These are phyloP conservation scores for Chaetomium fimeti DNA, from an alignment of 495 filamentous ascomycete species.

Conservation along the genomic window DNA sequence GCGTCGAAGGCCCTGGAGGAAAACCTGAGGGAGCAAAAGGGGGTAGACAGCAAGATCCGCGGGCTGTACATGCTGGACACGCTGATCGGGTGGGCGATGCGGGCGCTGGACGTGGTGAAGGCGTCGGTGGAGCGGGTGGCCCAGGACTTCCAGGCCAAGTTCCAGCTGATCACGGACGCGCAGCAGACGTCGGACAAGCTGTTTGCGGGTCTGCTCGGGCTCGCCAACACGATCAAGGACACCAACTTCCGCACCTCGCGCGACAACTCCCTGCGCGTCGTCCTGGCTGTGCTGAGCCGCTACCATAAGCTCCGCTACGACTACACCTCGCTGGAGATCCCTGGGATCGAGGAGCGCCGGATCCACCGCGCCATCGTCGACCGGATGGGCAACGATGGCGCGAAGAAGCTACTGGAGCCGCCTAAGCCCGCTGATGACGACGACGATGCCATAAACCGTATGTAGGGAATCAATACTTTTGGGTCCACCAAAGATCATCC, in stretches of 20 bases:
- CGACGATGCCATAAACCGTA: neutral
- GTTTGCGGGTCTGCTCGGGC: neutral
- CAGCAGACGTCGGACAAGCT: neutral
- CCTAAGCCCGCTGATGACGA: neutral
- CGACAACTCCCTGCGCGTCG: slow-evolving; percentile 5
- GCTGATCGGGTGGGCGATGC: neutral
- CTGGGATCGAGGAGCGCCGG: neutral
- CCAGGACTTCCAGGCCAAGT: slow-evolving; percentile 1
- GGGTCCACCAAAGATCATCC: too few relatives aligned
- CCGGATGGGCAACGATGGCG: neutral
- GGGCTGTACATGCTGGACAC: neutral
- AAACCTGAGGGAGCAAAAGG: neutral
- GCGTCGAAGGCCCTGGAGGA: neutral
- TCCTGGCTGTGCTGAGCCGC: neutral
- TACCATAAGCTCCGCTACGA: slow-evolving; percentile 1
- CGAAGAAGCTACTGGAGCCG: neutral
- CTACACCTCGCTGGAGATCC: neutral
- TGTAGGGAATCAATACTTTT: neutral
- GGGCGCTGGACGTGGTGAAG: slow-evolving; percentile 2
- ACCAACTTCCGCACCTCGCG: slow-evolving; percentile 4
- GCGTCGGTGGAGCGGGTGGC: neutral
- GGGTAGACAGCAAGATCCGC: neutral
- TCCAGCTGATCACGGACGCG: neutral
- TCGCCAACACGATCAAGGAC: neutral
- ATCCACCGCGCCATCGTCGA: neutral